Conservation (phyloP, 2,329 filamentous ascomycete genomes). For the Fusarium globosum region DNA sequence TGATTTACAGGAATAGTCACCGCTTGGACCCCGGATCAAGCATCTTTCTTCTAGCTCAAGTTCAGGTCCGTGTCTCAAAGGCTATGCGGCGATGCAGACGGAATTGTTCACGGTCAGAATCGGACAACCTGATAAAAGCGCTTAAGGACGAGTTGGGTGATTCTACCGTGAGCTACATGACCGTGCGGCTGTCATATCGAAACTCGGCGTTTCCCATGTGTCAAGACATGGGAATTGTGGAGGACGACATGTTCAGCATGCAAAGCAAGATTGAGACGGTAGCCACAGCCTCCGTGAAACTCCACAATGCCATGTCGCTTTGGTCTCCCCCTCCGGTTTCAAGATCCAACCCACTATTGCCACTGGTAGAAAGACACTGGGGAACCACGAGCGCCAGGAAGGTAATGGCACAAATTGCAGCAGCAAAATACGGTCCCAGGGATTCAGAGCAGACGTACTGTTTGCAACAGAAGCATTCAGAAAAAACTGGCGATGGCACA, state of each 20-base stretch:
- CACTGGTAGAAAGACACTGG: conserved; percentile 62
- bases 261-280: conserved; percentile 65
- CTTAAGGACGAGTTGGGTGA: conserved; percentile 67
- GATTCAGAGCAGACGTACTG: neutral
- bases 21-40: conserved; percentile 57
- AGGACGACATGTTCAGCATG: conserved; percentile 53
- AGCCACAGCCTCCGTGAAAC: conserved; percentile 61
- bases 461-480: neutral
- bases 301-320: conserved; percentile 59
- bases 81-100: conserved; percentile 8
- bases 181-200: conserved; percentile 63
- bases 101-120: conserved; percentile 52
- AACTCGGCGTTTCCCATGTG: conserved; percentile 65
- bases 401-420: conserved; percentile 52
- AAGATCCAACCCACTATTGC: conserved; percentile 53
- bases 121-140: conserved; percentile 68
- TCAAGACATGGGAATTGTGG: conserved; percentile 32
- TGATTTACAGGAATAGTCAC: conserved; percentile 49
- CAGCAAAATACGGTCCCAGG: conserved; percentile 13
- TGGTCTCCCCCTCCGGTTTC: conserved; percentile 61
- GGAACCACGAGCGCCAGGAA: conserved; percentile 57
- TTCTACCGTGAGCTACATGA: conserved; percentile 60
- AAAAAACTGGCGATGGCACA: neutral
- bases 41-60: conserved; percentile 61
- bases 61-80: conserved; percentile 49